Evolutionary conservation across 2,329 filamentous ascomycete genomes (phyloP).

Genomic region (Oidium heveae): DNA sequence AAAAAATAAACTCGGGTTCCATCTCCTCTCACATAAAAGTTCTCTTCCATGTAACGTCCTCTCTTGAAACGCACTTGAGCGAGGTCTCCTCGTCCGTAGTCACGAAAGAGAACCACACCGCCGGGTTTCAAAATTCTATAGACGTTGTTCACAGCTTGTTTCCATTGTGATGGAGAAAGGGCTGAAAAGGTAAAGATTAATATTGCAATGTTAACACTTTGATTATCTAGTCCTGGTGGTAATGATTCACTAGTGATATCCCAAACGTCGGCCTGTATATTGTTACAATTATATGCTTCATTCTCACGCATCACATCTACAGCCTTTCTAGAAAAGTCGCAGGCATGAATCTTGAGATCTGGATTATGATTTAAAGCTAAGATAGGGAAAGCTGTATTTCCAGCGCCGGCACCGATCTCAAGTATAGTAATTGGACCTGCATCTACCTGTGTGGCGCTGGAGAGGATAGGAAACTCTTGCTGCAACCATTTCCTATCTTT

Average conservation of each 20-base stretch:
- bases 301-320: constrained; percentile 76
- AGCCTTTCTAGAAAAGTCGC: constrained; percentile 87
- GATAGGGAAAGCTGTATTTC: constrained; percentile 89
- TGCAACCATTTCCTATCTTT: constrained; percentile 94
- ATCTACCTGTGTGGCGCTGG: constrained; percentile 42
- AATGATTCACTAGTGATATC: constrained; percentile 52
- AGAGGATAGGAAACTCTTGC: constrained; percentile 84
- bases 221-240: constrained; percentile 51
- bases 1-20: constrained; percentile 97
- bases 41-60: constrained; percentile 78
- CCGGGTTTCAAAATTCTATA: constrained; percentile 67
- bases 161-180: constrained; percentile 64
- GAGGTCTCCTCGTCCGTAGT: constrained; percentile 86
- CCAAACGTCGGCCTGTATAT: constrained; percentile 84
- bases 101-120: constrained; percentile 81
- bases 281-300: constrained; percentile 43
- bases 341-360: constrained; percentile 64
- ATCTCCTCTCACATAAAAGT: constrained; percentile 90
- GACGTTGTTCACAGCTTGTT: constrained; percentile 56
- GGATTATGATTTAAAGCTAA: constrained; percentile 64
- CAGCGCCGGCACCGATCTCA: constrained; percentile 84
- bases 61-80: constrained; percentile 96
- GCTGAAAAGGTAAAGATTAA: constrained; percentile 97
- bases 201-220: constrained; percentile 72
- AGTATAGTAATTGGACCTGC: constrained; percentile 48